Evolutionary conservation across 176 grass and related monocot genomes (phyloP).

Genomic region (Chrysopogon serrulatus): DNA sequence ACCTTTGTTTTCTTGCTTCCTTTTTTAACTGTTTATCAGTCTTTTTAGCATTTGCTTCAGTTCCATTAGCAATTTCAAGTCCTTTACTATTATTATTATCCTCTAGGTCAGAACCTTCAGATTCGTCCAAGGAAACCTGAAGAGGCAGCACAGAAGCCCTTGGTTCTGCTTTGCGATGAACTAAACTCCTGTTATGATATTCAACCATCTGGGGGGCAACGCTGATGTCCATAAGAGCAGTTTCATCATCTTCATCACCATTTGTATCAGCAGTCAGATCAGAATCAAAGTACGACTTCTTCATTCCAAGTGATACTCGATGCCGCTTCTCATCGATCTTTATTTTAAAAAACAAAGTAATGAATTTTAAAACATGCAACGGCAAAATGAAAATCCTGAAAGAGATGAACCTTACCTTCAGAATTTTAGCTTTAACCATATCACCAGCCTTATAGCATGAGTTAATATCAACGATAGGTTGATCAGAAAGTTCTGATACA

Average conservation of each 20-base stretch:
- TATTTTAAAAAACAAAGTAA: background rate
- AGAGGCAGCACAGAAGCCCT: constrained; percentile 57
- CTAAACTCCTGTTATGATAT: constrained; percentile 23
- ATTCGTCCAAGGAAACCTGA: constrained; percentile 71
- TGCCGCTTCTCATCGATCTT: constrained; percentile 75
- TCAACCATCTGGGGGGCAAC: constrained; percentile 3
- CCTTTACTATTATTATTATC: constrained; percentile 18
- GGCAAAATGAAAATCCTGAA: background rate
- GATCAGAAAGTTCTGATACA: constrained; percentile 88
- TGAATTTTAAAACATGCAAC: background rate
- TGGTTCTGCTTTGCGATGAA: constrained; percentile 38
- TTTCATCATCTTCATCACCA: constrained; percentile 31
- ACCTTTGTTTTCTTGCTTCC: constrained; percentile 82
- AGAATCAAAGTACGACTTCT: constrained; percentile 68
- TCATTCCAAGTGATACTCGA: constrained; percentile 82
- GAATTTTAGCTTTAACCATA: constrained; percentile 75
- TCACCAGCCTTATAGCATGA: constrained; percentile 67
- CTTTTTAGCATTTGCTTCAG: constrained; percentile 49
- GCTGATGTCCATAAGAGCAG: constrained; percentile 23
- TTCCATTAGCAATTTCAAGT: constrained; percentile 22
- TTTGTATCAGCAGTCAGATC: constrained; percentile 16
- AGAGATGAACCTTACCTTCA: constrained; percentile 53
- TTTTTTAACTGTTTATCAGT: constrained; percentile 58
- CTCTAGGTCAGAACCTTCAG: constrained; percentile 75
- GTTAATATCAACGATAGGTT: constrained; percentile 68